Percentiles rank a stretch among this genome's conserved stretches.
Conservation (phyloP, 805 yeast genomes). For the Starmerella roubikii region DNA sequence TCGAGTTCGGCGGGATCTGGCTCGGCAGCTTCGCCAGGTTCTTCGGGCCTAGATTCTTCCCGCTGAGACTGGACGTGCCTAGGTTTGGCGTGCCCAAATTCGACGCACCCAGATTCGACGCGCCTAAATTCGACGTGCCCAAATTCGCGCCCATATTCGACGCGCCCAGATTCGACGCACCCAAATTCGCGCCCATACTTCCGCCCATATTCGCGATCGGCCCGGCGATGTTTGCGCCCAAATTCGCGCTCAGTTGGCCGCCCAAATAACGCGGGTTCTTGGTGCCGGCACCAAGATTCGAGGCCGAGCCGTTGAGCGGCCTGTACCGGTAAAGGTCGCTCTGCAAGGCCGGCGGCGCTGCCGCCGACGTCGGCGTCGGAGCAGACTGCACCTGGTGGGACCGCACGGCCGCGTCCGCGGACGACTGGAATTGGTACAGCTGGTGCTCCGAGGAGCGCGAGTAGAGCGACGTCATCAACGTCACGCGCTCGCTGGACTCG, state of each 20-base stretch:
- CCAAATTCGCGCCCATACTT: too few species aligned
- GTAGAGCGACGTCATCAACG: conserved; percentile 28
- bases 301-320: conserved; percentile 1
- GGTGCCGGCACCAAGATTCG: background rate
- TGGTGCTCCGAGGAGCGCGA: conserved; percentile 21
- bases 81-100: too few species aligned
- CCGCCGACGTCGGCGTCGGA: conserved; percentile 6
- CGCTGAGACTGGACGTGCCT: too few species aligned
- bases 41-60: too few species aligned
- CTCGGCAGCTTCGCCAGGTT: too few species aligned
- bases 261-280: background rate
- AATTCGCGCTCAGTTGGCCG: background rate
- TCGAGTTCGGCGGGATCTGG: too few species aligned
- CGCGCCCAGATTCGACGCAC: too few species aligned
- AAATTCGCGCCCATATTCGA: too few species aligned
- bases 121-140: too few species aligned
- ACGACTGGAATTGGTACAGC: conserved; percentile 12
- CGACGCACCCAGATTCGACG: too few species aligned
- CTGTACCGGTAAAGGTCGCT: conserved; percentile 6
- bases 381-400: background rate
- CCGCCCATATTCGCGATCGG: background rate
- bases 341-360: background rate
- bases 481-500: conserved; percentile 28
- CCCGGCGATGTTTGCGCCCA: background rate
- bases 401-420: conserved; percentile 7